Conservation (phyloP, 2,329 filamentous ascomycete genomes). For the Phaeosphaeriaceae sp. region DNA sequence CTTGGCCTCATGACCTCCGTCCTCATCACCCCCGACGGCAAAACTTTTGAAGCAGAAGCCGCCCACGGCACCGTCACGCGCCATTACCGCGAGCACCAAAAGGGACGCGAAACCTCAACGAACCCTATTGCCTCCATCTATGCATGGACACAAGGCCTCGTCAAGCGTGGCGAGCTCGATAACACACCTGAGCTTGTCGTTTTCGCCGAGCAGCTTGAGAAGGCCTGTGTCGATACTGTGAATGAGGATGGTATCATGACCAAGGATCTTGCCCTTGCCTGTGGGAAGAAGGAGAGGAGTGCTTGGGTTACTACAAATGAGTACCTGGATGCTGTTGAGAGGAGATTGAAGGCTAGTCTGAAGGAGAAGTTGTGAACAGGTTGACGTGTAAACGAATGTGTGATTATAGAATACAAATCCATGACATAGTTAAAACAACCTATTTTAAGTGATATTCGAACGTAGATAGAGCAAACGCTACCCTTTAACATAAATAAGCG, state of each 20-base stretch:
- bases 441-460: no score
- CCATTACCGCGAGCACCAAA: constrained; percentile 98
- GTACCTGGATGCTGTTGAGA: constrained; percentile 93
- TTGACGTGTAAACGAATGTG: no score
- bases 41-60: constrained; percentile 96
- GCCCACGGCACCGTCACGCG: constrained; percentile 98
- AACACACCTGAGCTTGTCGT: constrained; percentile 87
- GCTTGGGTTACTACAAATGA: constrained; percentile 89
- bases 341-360: constrained; percentile 79
- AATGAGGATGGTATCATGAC: constrained; percentile 97
- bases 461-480: no score
- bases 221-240: constrained; percentile 92
- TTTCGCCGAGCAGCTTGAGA: constrained; percentile 90
- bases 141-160: constrained; percentile 93
- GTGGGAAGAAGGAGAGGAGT: constrained; percentile 81
- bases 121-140: constrained; percentile 99
- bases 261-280: constrained; percentile 96
- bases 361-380: constrained; percentile 72
- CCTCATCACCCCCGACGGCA: constrained; percentile 93
- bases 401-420: not conserved
- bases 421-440: no score
- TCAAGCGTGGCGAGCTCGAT: constrained; percentile 93
- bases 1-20: constrained; percentile 98
- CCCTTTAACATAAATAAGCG: no score
- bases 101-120: constrained; percentile 94